Percentiles rank a stretch among this genome's conserved stretches.
These are phyloP conservation scores for Dactylellina haptotyla DNA, from an alignment of 2,329 filamentous ascomycete species.

Conservation along the genomic window DNA sequence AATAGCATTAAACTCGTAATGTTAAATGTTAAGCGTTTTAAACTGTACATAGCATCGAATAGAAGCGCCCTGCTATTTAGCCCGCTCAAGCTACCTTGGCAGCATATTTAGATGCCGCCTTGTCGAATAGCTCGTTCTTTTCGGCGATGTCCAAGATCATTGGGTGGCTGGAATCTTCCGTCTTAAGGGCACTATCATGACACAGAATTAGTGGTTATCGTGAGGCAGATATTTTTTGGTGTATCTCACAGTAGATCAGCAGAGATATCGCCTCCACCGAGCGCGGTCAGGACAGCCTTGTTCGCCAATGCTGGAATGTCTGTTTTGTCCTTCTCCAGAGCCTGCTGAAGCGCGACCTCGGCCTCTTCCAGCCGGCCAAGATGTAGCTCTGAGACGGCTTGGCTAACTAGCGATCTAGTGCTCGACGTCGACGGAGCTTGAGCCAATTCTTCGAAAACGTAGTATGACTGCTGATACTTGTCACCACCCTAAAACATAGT, in stretches of 20 bases:
- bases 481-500: conserved; percentile 76
- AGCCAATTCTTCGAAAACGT: conserved; percentile 96
- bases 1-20: conserved; percentile 14
- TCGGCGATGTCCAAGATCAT: conserved; percentile 79
- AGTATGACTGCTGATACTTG: conserved; percentile 95
- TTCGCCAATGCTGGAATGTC: conserved; percentile 84
- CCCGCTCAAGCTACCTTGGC: conserved; percentile 74
- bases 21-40: conserved; percentile 23
- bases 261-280: conserved; percentile 76
- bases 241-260: conserved; percentile 72
- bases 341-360: conserved; percentile 83
- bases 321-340: conserved; percentile 76
- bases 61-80: background rate
- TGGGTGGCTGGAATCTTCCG: conserved; percentile 73
- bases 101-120: conserved; percentile 84
- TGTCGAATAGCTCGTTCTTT: conserved; percentile 88
- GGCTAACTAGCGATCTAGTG: conserved; percentile 78
- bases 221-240: conserved; percentile 59
- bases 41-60: conserved; percentile 24
- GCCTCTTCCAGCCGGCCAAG: conserved; percentile 89
- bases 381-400: conserved; percentile 91
- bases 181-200: conserved; percentile 67
- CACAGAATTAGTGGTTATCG: background rate
- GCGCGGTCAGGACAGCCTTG: conserved; percentile 78
- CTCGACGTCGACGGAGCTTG: conserved; percentile 84